Base-by-base conservation (phyloP, 768 basidiomycete genomes). In the Lactarius trivialis region DNA sequence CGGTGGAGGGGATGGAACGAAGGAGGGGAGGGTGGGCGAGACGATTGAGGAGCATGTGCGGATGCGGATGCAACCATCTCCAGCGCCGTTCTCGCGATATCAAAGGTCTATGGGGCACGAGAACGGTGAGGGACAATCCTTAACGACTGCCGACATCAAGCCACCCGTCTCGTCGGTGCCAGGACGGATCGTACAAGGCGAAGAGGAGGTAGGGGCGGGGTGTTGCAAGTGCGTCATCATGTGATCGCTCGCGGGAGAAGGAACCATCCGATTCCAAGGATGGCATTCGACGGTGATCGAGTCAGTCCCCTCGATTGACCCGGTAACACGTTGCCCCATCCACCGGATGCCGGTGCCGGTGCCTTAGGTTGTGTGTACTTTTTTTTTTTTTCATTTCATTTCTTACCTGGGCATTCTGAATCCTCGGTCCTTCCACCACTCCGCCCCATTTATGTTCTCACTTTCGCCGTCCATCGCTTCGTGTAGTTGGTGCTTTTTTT, bases 201-300 rank as follows among this genome's bases (percentile, higher is more conserved):
- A 75, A 12, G 81, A 84, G 36, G 82, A 85, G 7, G 80, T 69
- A 2, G 77, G 73, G 34, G 81, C 77, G 33, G 85, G 86, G 41
- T 91, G 90, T 71, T 92, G 90, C 79, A 88, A 86, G 75, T 92
- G 90, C 75, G 75, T 89, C 68, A 80, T 92, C 72, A 92, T 92
- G 90, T 92, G 83, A 90, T 73, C 64, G 26, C 19, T 14, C 32
- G 54, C 64, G 63, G 43, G 19, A 19, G 56, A 11, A 52, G 26
- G 33, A 50, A 48, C 37, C 34, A 7, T 33, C 61, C 61, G 61
- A 57, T 36, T 34, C 11, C n/a, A 49, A 28, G 48, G 32, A 21
- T 14, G n/a, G 36, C 11, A 19, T 28, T 24, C 21, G 19, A 53
- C 34, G 41, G 21, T 15, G 30, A 34, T 55, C 36, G 51, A 28